phyloP scores from a whole-genome alignment of 2,329 filamentous ascomycete species.

The Bertia moriformis region DNA sequence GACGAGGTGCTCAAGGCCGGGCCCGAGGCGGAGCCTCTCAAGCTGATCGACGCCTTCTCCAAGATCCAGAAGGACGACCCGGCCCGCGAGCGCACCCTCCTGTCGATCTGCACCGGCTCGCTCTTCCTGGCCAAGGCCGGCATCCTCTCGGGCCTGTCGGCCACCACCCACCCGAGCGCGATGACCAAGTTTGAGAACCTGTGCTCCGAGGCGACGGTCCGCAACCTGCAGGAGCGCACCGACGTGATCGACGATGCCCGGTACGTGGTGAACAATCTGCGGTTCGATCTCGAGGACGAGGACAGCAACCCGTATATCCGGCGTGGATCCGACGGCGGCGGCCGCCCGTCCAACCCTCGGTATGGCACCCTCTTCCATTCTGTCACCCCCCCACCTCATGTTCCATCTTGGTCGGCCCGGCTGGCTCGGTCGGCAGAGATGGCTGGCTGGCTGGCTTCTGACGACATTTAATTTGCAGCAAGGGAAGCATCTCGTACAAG shows the following conservation, averaged over 20 bases:
- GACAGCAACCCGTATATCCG: slow-evolving; percentile 75
- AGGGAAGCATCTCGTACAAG: slow-evolving; percentile 73
- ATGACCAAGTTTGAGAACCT: slow-evolving; percentile 70
- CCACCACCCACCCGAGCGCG: slow-evolving; percentile 70
- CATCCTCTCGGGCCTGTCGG: slow-evolving; percentile 63
- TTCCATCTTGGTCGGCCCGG: neutral
- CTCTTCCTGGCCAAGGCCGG: slow-evolving; percentile 65
- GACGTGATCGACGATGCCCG: slow-evolving; percentile 69
- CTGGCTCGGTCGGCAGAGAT: too few relatives aligned
- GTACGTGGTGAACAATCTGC: slow-evolving; percentile 83
- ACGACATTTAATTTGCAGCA: slow-evolving; percentile 35
- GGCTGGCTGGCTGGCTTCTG: too few relatives aligned
- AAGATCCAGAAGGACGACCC: slow-evolving; percentile 71
- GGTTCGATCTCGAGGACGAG: slow-evolving; percentile 69
- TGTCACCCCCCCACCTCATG: neutral
- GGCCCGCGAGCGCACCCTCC: slow-evolving; percentile 63
- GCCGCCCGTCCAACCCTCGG: slow-evolving; percentile 45
- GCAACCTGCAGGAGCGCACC: slow-evolving; percentile 61
- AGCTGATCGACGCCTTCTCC: slow-evolving; percentile 61
- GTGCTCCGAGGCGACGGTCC: slow-evolving; percentile 58
- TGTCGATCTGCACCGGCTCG: slow-evolving; percentile 67
- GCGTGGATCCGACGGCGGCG: slow-evolving; percentile 53
- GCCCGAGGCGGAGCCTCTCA: slow-evolving; percentile 47
- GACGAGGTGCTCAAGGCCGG: slow-evolving; percentile 47
- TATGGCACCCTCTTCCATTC: slow-evolving; percentile 20